Percentiles rank a stretch among this genome's conserved stretches.
These are phyloP conservation scores for Hymenoscyphus albidus DNA, from an alignment of 2,329 filamentous ascomycete species.

Conservation along the genomic window DNA sequence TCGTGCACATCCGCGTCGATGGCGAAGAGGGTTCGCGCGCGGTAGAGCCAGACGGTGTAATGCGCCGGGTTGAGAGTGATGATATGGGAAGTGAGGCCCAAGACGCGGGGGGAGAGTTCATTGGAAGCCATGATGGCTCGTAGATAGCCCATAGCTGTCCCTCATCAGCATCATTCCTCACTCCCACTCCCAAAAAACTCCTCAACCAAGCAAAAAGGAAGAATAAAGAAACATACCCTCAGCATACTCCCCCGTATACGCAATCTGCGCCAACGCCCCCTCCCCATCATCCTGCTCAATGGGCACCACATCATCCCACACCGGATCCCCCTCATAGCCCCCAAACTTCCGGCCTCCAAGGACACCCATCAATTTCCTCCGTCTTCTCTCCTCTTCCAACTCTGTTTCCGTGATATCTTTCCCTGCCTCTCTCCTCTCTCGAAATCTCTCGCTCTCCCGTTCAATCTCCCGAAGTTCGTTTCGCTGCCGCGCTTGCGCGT, in stretches of 20 bases:
- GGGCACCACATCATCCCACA: constrained; percentile 80
- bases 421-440: constrained; percentile 9
- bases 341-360: constrained; percentile 31
- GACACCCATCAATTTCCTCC: constrained; percentile 28
- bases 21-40: constrained; percentile 71
- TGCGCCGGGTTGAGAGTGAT: constrained; percentile 93
- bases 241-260: constrained; percentile 83
- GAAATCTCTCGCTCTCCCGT: constrained; percentile 25
- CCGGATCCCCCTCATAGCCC: constrained; percentile 50
- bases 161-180: not conserved
- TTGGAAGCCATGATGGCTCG: constrained; percentile 88
- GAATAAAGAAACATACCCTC: constrained; percentile 52
- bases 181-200: not conserved
- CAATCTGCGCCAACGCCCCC: constrained; percentile 83
- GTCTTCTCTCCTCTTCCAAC: constrained; percentile 29
- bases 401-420: constrained; percentile 13
- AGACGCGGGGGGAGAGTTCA: constrained; percentile 74
- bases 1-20: constrained; percentile 39
- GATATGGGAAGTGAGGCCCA: constrained; percentile 81
- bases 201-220: not conserved
- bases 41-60: constrained; percentile 98
- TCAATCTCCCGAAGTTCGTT: constrained; percentile 22
- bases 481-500: constrained; percentile 9
- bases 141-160: constrained; percentile 78
- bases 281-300: constrained; percentile 81